Conservation (phyloP, 1,284 basidiomycete genomes). For the Farysia itapuensis region DNA sequence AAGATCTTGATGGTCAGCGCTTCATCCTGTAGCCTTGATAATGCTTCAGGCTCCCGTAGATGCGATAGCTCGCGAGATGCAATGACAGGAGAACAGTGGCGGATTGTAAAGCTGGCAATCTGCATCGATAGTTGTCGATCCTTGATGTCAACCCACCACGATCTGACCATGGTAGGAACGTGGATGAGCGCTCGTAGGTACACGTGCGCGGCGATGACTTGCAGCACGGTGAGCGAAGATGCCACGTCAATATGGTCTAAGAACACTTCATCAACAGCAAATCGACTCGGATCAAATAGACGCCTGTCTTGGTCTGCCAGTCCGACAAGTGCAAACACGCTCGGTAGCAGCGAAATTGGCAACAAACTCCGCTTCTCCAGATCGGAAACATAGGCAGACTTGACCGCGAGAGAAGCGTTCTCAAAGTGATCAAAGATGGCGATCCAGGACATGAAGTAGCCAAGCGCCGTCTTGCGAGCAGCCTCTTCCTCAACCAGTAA, state of each 20-base stretch:
- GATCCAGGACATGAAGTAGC: constrained; percentile 83
- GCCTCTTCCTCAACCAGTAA: constrained; percentile 21
- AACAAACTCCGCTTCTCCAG: constrained; percentile 74
- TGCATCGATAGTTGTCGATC: constrained; percentile 80
- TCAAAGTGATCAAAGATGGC: constrained; percentile 81
- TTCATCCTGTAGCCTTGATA: constrained; percentile 75
- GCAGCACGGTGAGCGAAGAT: constrained; percentile 61
- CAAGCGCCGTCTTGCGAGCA: constrained; percentile 33
- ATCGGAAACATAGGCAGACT: constrained; percentile 79
- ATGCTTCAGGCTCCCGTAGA: constrained; percentile 69
- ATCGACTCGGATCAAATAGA: constrained; percentile 75
- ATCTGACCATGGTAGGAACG: constrained; percentile 62
- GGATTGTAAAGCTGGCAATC: constrained; percentile 76
- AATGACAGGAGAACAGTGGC: constrained; percentile 87
- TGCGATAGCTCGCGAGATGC: constrained; percentile 79
- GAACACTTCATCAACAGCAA: constrained; percentile 82
- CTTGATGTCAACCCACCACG: constrained; percentile 83
- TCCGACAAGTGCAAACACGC: constrained; percentile 70
- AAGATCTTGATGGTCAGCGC: constrained; percentile 70
- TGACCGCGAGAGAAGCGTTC: constrained; percentile 81
- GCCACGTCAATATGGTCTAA: constrained; percentile 64
- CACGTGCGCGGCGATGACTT: constrained; percentile 79
- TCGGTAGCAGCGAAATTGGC: constrained; percentile 70
- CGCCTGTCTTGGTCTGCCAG: constrained; percentile 19
- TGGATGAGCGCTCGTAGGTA: constrained; percentile 63